Evolutionary conservation across 768 basidiomycete genomes (phyloP).

Genomic region (Leucogyrophana mollusca): DNA sequence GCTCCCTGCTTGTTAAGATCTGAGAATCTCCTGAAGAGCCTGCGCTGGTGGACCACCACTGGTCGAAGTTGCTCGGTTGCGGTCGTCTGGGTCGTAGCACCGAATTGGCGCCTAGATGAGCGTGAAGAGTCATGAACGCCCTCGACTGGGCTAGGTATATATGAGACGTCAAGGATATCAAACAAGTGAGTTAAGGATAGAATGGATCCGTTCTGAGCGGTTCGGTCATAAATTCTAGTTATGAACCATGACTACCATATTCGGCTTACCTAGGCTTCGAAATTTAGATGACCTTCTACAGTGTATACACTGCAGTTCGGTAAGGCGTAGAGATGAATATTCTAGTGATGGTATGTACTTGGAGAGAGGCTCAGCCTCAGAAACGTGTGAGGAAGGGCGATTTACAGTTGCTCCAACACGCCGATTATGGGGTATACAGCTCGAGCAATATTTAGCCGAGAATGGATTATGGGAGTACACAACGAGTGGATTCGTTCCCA

Average conservation of each 20-base stretch:
- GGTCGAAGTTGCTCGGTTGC: conserved; percentile 7
- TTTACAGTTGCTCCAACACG: no score
- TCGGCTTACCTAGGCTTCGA: neutral
- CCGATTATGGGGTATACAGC: no score
- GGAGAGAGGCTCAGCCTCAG: no score
- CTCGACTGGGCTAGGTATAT: conserved; percentile 6
- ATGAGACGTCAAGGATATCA: neutral
- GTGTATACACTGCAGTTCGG: no score
- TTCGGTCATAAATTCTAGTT: neutral
- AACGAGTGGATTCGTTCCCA: no score
- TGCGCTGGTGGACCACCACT: conserved; percentile 53
- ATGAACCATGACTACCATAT: conserved; percentile 7
- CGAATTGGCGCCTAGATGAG: conserved; percentile 9
- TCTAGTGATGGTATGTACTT: no score
- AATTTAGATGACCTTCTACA: neutral
- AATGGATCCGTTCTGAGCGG: neutral
- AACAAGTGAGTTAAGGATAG: neutral
- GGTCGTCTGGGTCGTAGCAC: conserved; percentile 25
- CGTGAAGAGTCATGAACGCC: conserved; percentile 14
- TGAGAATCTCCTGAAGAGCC: conserved; percentile 53
- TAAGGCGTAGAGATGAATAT: no score
- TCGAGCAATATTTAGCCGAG: no score
- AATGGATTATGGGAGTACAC: no score
- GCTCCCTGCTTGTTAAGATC: no score
- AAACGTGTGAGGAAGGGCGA: no score